phyloP scores from a whole-genome alignment of 805 yeast genomes.

The Ogataea zsoltii region DNA sequence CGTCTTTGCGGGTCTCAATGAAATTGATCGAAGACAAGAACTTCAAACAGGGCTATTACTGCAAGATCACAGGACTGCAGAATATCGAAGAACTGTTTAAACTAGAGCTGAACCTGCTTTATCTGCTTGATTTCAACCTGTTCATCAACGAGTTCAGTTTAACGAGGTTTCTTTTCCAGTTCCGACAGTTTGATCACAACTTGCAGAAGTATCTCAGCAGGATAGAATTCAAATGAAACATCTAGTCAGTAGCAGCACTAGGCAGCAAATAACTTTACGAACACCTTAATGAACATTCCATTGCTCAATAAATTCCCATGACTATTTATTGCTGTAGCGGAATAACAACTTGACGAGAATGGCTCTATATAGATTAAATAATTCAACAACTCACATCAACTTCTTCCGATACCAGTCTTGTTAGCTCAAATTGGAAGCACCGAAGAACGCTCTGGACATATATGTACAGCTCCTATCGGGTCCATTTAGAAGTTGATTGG shows the following conservation, averaged over 20 bases:
- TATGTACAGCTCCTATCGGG: constrained; percentile 4
- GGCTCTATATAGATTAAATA: constrained; percentile 3
- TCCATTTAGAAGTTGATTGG: constrained; percentile 74
- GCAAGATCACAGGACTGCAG: constrained; percentile 47
- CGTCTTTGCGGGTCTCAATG: constrained; percentile 40
- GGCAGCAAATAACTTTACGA: background rate
- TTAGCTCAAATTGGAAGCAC: background rate
- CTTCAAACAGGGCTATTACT: constrained; percentile 42
- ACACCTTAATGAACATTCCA: background rate
- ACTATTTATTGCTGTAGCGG: background rate
- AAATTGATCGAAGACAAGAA: constrained; percentile 47
- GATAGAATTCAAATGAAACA: background rate
- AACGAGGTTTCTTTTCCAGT: constrained; percentile 35
- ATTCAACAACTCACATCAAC: constrained; percentile 1
- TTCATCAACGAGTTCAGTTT: constrained; percentile 39
- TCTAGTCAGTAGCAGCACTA: background rate
- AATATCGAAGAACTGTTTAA: constrained; percentile 39
- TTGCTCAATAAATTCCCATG: background rate
- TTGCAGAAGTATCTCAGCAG: constrained; percentile 6
- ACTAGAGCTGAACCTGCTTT: constrained; percentile 43
- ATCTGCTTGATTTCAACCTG: constrained; percentile 42
- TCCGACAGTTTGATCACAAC: constrained; percentile 27
- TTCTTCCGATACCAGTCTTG: background rate
- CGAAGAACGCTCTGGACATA: background rate
- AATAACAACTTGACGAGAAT: background rate